Conservation (phyloP, 2,329 filamentous ascomycete species). For the Exserohilum rostratum region DNA sequence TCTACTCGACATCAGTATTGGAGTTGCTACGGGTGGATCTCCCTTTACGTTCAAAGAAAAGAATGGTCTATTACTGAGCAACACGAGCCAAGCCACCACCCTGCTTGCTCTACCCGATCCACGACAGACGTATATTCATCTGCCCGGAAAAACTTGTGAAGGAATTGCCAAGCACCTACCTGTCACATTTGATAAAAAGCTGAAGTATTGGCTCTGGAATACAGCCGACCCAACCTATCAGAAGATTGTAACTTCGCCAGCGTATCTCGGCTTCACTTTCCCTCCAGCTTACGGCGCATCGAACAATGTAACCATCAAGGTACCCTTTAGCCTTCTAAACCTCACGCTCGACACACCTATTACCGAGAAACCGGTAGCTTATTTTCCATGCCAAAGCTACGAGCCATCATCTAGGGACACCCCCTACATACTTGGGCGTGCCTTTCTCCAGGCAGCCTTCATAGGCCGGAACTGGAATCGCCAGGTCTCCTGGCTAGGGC, state of each 20-base stretch:
- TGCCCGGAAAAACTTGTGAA: slow-evolving; percentile 37
- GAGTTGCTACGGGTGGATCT: slow-evolving; percentile 50
- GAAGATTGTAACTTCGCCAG: slow-evolving; percentile 51
- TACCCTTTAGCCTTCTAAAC: slow-evolving; percentile 48
- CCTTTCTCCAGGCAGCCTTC: slow-evolving; percentile 58
- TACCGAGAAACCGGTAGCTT: slow-evolving; percentile 41
- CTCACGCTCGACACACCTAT: slow-evolving; percentile 50
- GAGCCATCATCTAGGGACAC: slow-evolving; percentile 11
- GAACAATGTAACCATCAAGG: slow-evolving; percentile 48
- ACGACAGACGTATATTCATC: slow-evolving; percentile 30
- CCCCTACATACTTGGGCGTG: slow-evolving; percentile 46
- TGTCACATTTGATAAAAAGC: slow-evolving; percentile 23
- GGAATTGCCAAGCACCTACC: slow-evolving; percentile 35
- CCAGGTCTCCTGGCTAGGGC: slow-evolving; percentile 7
- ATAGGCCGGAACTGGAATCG: slow-evolving; percentile 40
- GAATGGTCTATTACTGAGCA: slow-evolving; percentile 21
- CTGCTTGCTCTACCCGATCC: slow-evolving; percentile 24
- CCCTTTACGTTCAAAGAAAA: slow-evolving; percentile 30
- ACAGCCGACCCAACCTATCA: slow-evolving; percentile 38
- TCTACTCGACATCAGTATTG: slow-evolving; percentile 52
- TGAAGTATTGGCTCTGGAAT: slow-evolving; percentile 39
- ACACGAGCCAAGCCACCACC: not conserved
- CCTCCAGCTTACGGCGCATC: slow-evolving; percentile 22
- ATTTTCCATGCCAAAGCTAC: slow-evolving; percentile 52
- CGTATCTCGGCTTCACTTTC: slow-evolving; percentile 52